Conservation (phyloP, 805 yeast genomes). For the Huiozyma naganishii region DNA sequence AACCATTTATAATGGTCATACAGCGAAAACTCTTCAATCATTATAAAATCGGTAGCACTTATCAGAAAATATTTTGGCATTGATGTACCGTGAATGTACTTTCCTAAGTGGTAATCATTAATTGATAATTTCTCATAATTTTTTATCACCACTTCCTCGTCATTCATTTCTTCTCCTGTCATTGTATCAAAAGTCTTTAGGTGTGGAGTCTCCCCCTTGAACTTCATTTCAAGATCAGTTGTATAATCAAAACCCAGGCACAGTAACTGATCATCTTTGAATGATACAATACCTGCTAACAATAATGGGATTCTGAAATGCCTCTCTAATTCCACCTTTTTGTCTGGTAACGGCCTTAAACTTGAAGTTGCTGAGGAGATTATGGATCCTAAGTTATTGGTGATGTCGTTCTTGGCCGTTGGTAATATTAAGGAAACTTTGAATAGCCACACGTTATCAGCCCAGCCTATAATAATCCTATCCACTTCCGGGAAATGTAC, state of each 20-base stretch:
- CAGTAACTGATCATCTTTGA: slow-evolving; percentile 59
- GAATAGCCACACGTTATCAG: slow-evolving; percentile 60
- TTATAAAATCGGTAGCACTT: slow-evolving; percentile 72
- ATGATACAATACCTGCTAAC: slow-evolving; percentile 70
- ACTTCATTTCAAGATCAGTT: slow-evolving; percentile 3
- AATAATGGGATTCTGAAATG: slow-evolving; percentile 36
- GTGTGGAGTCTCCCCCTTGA: slow-evolving; percentile 52
- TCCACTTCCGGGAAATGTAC: slow-evolving; percentile 55
- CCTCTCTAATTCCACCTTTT: slow-evolving; percentile 31
- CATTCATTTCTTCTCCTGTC: slow-evolving; percentile 63
- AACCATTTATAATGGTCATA: slow-evolving; percentile 70
- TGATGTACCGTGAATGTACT: slow-evolving; percentile 28
- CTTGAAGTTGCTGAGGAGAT: slow-evolving; percentile 35
- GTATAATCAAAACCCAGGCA: slow-evolving; percentile 20
- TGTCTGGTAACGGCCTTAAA: slow-evolving; percentile 34
- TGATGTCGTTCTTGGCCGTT: not conserved
- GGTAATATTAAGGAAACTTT: slow-evolving; percentile 28
- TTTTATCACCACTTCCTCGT: slow-evolving; percentile 64
- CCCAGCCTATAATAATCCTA: slow-evolving; percentile 75
- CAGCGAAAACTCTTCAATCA: slow-evolving; percentile 60
- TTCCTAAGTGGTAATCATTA: slow-evolving; percentile 69
- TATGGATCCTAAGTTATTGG: slow-evolving; percentile 19
- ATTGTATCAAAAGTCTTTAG: slow-evolving; percentile 53
- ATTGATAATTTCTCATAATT: slow-evolving; percentile 50
- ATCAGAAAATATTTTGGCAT: slow-evolving; percentile 49